Conservation (phyloP, 768 basidiomycete species). For the Leccinum arenicola region DNA sequence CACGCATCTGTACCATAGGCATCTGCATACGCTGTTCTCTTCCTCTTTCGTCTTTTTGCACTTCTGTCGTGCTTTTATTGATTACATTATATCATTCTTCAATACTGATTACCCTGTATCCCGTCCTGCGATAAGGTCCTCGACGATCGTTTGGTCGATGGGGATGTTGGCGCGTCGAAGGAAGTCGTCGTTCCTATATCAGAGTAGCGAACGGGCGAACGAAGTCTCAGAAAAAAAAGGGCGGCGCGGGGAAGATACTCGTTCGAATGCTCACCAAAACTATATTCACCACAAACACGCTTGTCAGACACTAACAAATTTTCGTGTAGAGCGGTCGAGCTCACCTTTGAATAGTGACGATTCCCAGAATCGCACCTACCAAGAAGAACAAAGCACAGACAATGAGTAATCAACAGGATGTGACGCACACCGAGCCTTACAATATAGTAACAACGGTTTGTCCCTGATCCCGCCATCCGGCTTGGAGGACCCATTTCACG, state of each 20-base stretch:
- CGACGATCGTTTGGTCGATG: constrained; percentile 38
- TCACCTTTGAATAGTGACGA: constrained; percentile 86
- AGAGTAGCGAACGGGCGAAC: neutral
- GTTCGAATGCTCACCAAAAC: constrained; percentile 45
- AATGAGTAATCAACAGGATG: neutral
- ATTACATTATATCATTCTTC: constrained; percentile 6
- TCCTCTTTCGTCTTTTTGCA: neutral
- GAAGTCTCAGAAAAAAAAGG: neutral
- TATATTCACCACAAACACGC: constrained; percentile 15
- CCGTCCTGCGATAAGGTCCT: constrained; percentile 34
- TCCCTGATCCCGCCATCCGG: constrained; percentile 60
- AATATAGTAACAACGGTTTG: constrained; percentile 82
- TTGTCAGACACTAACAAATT: neutral
- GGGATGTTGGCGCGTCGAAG: constrained; percentile 41
- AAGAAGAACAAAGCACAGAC: neutral
- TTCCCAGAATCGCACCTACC: constrained; percentile 84
- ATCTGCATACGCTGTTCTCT: constrained; percentile 18
- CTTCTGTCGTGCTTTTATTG: constrained; percentile 6
- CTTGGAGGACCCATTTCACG: constrained; percentile 69
- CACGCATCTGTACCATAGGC: constrained; percentile 31
- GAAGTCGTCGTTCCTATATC: constrained; percentile 51
- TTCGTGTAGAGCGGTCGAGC: neutral
- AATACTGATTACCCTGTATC: neutral
- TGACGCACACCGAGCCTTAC: constrained; percentile 40
- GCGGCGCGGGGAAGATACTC: neutral